phyloP scores from a whole-genome alignment of 129 eudicot genomes.

The Artemisia tridentata region DNA sequence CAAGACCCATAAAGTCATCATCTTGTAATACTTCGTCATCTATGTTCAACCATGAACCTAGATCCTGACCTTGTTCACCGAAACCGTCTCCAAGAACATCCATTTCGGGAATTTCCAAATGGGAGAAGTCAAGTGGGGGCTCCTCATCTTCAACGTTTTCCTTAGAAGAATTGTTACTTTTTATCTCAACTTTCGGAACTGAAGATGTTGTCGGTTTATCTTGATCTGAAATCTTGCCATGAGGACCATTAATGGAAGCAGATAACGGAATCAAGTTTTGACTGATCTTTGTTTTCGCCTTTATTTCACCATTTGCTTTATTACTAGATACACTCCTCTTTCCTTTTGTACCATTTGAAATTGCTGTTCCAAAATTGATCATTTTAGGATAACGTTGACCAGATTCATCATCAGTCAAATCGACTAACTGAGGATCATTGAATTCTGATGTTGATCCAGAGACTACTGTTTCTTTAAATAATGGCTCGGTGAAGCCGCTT shows the following conservation, averaged over 20 bases:
- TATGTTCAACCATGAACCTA: slow-evolving; percentile 84
- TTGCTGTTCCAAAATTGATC: slow-evolving; percentile 33
- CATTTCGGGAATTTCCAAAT: slow-evolving; percentile 60
- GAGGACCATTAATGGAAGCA: slow-evolving; percentile 50
- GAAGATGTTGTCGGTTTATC: slow-evolving; percentile 37
- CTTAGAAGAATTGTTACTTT: slow-evolving; percentile 30
- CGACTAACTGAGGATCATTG: slow-evolving; percentile 39
- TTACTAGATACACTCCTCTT: slow-evolving; percentile 55
- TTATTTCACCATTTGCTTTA: slow-evolving; percentile 65
- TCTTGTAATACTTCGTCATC: slow-evolving; percentile 79
- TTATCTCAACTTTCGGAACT: slow-evolving; percentile 26
- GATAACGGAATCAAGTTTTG: slow-evolving; percentile 66
- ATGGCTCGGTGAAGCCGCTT: slow-evolving; percentile 66
- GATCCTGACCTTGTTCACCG: slow-evolving; percentile 73
- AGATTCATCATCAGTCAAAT: slow-evolving; percentile 39
- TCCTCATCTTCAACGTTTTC: slow-evolving; percentile 40
- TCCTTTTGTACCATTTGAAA: slow-evolving; percentile 68
- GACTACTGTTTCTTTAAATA: slow-evolving; percentile 48
- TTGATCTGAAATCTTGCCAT: slow-evolving; percentile 54
- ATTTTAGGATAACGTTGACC: slow-evolving; percentile 29
- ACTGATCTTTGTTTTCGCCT: slow-evolving; percentile 63
- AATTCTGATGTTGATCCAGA: slow-evolving; percentile 40
- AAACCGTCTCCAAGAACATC: slow-evolving; percentile 73
- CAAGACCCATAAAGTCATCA: slow-evolving; percentile 75
- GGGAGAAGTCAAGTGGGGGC: slow-evolving; percentile 53